A percentile compares a stretch with the other conserved stretches of the same genome.
Evolutionary conservation across 2,329 filamentous ascomycete species (phyloP).

Genomic region (Trichothecium sympodiale): DNA sequence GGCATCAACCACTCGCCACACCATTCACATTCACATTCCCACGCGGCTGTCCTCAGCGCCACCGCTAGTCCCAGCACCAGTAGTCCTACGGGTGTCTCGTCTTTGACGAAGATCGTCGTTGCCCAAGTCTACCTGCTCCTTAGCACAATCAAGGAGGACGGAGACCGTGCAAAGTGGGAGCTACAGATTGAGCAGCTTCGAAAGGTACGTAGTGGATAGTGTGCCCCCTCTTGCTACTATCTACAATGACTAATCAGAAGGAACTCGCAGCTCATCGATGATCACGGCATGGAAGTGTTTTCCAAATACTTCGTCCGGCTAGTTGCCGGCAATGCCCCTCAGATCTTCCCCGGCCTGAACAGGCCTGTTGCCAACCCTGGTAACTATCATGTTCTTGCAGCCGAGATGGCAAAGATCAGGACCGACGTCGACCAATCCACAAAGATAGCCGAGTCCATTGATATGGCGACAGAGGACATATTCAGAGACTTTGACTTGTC

Average conservation of each 20-base stretch:
- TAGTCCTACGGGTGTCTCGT: constrained; percentile 51
- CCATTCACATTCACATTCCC: constrained; percentile 27
- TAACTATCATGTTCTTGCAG: constrained; percentile 71
- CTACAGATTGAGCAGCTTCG: constrained; percentile 81
- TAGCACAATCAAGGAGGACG: constrained; percentile 90
- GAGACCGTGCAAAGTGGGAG: constrained; percentile 84
- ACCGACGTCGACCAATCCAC: constrained; percentile 71
- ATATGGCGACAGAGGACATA: constrained; percentile 80
- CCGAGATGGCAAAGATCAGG: constrained; percentile 78
- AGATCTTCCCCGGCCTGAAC: constrained; percentile 76
- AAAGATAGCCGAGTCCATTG: constrained; percentile 89
- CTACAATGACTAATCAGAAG: neutral
- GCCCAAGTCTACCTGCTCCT: constrained; percentile 92
- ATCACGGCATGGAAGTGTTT: constrained; percentile 98
- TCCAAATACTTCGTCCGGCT: constrained; percentile 91
- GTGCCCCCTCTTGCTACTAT: constrained; percentile 2
- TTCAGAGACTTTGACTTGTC: constrained; percentile 96
- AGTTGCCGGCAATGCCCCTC: constrained; percentile 78
- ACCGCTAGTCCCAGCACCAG: constrained; percentile 50
- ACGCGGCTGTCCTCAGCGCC: constrained; percentile 45
- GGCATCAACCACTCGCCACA: constrained; percentile 44
- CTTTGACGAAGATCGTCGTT: constrained; percentile 84
- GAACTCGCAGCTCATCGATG: constrained; percentile 68
- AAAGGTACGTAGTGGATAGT: constrained; percentile 50
- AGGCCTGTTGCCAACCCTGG: constrained; percentile 64